Conservation (phyloP, 2,329 filamentous ascomycete genomes). For the Colletotrichum sp. region DNA sequence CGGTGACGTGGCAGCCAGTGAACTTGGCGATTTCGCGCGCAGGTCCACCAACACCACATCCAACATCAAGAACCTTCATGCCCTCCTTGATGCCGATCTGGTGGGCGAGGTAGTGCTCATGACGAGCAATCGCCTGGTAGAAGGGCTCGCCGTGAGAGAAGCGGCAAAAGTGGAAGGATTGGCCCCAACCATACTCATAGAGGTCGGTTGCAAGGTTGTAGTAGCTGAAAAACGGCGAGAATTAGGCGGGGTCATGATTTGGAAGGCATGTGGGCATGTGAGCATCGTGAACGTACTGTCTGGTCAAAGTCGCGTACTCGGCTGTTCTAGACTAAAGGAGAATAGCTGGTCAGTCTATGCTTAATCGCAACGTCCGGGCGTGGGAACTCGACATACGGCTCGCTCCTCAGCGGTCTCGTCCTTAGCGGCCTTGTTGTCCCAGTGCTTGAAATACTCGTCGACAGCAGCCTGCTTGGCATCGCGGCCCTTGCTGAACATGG, state of each 20-base stretch:
- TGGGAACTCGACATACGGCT: conserved; percentile 56
- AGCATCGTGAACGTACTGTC: conserved; percentile 67
- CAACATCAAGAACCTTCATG: conserved; percentile 91
- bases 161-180: conserved; percentile 94
- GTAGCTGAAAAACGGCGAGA: conserved; percentile 61
- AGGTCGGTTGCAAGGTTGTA: conserved; percentile 92
- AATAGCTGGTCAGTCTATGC: background rate
- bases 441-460: conserved; percentile 91
- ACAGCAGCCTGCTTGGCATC: conserved; percentile 76
- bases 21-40: conserved; percentile 94
- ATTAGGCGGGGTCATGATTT: background rate
- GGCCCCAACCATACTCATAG: conserved; percentile 94
- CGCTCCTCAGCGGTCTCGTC: conserved; percentile 77
- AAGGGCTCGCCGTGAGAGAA: conserved; percentile 86
- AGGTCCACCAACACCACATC: conserved; percentile 93
- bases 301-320: conserved; percentile 87
- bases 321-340: conserved; percentile 67
- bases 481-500: conserved; percentile 80
- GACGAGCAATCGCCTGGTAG: conserved; percentile 85
- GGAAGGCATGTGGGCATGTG: background rate
- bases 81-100: conserved; percentile 80
- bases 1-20: conserved; percentile 81
- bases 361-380: background rate
- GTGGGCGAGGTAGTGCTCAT: conserved; percentile 93
- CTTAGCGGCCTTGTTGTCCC: conserved; percentile 78